Percentiles rank a stretch among this genome's conserved stretches.
These are phyloP conservation scores for Leishmania mexicana DNA, from an alignment of 208 protist genomes.

Conservation along the genomic window DNA sequence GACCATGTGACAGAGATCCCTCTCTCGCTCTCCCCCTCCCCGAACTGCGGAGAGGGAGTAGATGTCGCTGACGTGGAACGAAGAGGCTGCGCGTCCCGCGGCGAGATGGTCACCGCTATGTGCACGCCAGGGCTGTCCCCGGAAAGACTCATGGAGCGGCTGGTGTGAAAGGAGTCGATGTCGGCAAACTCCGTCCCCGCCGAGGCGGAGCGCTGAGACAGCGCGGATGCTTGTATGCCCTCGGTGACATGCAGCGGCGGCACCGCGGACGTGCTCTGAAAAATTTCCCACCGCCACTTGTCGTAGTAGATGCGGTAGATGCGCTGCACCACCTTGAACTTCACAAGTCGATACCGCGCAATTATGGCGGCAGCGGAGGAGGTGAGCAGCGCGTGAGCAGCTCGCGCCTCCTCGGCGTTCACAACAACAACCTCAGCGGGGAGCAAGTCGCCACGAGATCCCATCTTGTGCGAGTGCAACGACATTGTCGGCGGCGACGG, in stretches of 20 bases:
- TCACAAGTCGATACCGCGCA: constrained; percentile 45
- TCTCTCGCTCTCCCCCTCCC: not conserved
- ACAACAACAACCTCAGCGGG: constrained; percentile 5
- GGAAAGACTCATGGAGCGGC: not conserved
- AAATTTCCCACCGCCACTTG: constrained; percentile 27
- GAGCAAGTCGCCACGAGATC: not conserved
- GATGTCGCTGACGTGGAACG: not conserved
- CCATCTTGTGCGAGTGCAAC: not conserved
- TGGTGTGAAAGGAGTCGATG: constrained; percentile 28
- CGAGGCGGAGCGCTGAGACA: not conserved
- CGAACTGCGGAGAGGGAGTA: not conserved
- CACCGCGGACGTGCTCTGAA: not conserved
- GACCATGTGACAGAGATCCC: not conserved
- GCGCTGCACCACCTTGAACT: constrained; percentile 38
- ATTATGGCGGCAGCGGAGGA: constrained; percentile 34
- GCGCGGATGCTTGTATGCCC: not conserved
- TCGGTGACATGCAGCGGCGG: not conserved
- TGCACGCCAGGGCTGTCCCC: not conserved
- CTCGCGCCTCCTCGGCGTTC: constrained; percentile 11
- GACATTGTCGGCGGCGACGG: not conserved
- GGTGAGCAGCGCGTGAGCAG: constrained; percentile 14
- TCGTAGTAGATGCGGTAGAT: constrained; percentile 54
- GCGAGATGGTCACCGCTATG: not conserved
- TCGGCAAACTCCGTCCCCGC: constrained; percentile 21
- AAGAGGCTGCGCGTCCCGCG: not conserved